A percentile compares a stretch with the other conserved stretches of the same genome.
phyloP scores from a whole-genome alignment of 2,329 filamentous ascomycete species.

The Nakataea oryzae region DNA sequence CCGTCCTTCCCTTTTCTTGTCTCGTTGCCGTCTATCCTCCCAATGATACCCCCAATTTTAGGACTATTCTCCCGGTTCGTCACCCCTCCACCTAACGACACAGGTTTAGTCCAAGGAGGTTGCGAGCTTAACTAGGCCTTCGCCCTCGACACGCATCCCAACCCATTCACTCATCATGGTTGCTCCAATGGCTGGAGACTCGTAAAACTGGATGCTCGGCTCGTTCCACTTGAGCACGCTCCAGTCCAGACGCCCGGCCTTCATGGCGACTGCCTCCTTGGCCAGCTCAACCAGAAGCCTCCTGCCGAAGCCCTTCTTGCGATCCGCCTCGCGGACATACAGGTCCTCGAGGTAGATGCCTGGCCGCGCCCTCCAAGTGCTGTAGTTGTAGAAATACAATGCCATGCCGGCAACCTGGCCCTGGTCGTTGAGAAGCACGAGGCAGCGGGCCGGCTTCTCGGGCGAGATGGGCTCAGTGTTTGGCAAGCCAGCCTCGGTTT shows the following conservation, averaged over 20 bases:
- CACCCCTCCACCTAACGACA: neutral
- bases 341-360: slow-evolving; percentile 92
- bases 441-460: slow-evolving; percentile 60
- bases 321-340: slow-evolving; percentile 62
- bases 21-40: neutral
- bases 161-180: slow-evolving; percentile 61
- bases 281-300: slow-evolving; percentile 65
- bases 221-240: slow-evolving; percentile 88
- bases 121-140: slow-evolving; percentile 51
- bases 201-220: slow-evolving; percentile 81
- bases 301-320: slow-evolving; percentile 73
- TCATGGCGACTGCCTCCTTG: slow-evolving; percentile 63
- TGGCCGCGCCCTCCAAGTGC: slow-evolving; percentile 78
- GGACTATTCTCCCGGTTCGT: neutral
- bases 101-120: slow-evolving; percentile 22
- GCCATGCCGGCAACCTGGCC: slow-evolving; percentile 61
- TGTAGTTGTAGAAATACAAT: slow-evolving; percentile 92
- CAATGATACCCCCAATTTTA: neutral
- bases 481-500: slow-evolving; percentile 19
- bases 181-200: slow-evolving; percentile 50
- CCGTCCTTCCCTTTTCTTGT: neutral
- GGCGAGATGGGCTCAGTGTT: slow-evolving; percentile 44
- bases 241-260: slow-evolving; percentile 77
- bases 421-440: slow-evolving; percentile 49
- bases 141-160: slow-evolving; percentile 62